Evolutionary conservation across 352 stramenopile genomes (phyloP).

Genomic region (Peronospora farinosa): DNA sequence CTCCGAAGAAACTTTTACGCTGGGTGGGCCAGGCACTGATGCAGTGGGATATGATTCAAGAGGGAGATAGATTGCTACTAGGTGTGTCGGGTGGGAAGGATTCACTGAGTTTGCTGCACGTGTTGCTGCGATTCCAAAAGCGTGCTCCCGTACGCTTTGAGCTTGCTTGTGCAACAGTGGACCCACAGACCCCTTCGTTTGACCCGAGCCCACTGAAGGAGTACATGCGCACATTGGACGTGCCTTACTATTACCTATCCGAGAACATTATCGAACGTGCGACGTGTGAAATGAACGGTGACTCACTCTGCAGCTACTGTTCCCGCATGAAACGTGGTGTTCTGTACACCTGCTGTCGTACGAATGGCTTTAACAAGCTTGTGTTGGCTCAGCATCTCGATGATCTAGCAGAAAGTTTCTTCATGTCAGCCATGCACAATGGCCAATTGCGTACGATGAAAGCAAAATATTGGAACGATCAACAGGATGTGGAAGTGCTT

Average conservation of each 20-base stretch:
- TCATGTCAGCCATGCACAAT: conserved; percentile 99
- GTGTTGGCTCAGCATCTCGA: conserved; percentile 96
- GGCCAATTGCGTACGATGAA: conserved; percentile 98
- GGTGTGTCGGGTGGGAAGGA: conserved; percentile 93
- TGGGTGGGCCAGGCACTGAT: conserved; percentile 67
- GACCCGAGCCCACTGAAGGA: conserved; percentile 95
- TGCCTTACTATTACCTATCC: conserved; percentile 93
- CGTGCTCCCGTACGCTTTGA: conserved; percentile 92
- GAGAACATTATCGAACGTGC: conserved; percentile 90
- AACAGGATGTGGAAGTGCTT: conserved; percentile 92
- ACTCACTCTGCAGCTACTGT: conserved; percentile 95
- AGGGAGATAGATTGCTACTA: conserved; percentile 1
- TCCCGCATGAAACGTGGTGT: conserved; percentile 96
- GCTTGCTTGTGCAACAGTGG: conserved; percentile 92
- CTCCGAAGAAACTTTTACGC: conserved; percentile 73
- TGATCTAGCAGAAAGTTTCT: conserved; percentile 95
- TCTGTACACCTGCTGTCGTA: conserved; percentile 93
- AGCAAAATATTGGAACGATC: conserved; percentile 95
- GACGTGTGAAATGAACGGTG: conserved; percentile 78
- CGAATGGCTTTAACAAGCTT: conserved; percentile 91
- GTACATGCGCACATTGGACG: conserved; percentile 91
- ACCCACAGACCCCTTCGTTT: conserved; percentile 95
- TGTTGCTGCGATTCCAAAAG: conserved; percentile 91
- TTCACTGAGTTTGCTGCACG: conserved; percentile 94
- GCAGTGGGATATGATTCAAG: not conserved